Evolutionary conservation across 495 filamentous ascomycete species (phyloP).

Genomic region (Talaromyces proteolyticus): DNA sequence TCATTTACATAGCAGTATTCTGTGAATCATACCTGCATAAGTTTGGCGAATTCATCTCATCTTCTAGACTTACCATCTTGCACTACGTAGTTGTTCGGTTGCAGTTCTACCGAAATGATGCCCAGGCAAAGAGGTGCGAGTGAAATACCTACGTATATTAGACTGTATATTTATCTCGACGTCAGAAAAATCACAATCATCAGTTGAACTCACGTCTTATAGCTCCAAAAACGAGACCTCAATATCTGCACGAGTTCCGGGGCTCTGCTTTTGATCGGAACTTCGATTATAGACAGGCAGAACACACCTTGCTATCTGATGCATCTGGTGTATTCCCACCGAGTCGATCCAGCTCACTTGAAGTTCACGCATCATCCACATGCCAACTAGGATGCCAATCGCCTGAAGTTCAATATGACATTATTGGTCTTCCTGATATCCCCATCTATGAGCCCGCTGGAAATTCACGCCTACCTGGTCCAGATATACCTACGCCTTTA

Average conservation of each 20-base stretch:
- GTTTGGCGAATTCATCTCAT: not conserved
- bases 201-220: not conserved
- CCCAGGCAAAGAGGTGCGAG: not conserved
- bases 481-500: not conserved
- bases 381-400: not conserved
- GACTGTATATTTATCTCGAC: not conserved
- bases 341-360: constrained; percentile 5
- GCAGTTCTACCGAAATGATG: not conserved
- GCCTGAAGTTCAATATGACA: not conserved
- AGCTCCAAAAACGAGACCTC: not conserved
- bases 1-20: not conserved
- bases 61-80: not conserved
- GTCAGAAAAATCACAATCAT: not conserved
- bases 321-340: not conserved
- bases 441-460: not conserved
- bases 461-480: not conserved
- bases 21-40: not conserved
- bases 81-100: too few relatives aligned
- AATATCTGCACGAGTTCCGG: not conserved
- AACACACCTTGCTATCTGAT: not conserved
- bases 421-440: not conserved
- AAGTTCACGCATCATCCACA: constrained; percentile 3
- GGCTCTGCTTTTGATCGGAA: not conserved
- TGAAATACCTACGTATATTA: not conserved
- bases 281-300: not conserved